These are phyloP conservation scores for Chrysanthemum makinoi DNA, from an alignment of 129 eudicot genomes.

Conservation along the genomic window DNA sequence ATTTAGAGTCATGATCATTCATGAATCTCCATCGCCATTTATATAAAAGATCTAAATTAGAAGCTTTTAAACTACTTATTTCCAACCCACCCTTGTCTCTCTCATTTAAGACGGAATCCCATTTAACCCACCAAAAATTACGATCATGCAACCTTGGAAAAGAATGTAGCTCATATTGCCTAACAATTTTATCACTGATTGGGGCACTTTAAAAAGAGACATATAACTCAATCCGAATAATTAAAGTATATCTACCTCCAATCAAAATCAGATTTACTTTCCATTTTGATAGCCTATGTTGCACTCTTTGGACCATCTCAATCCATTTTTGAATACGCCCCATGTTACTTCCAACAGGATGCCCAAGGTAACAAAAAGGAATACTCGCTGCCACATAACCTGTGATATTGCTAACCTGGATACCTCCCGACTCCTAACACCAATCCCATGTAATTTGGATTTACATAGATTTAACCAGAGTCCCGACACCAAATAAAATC, in stretches of 20 bases:
- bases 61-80: neutral
- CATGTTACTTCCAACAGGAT: neutral
- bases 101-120: neutral
- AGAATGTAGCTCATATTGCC: neutral
- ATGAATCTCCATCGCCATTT: neutral
- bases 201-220: neutral
- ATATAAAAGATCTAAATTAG: neutral
- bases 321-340: neutral
- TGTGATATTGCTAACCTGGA: neutral
- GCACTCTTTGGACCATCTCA: neutral
- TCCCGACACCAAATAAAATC: too few species aligned
- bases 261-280: neutral
- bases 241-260: neutral
- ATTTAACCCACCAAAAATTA: neutral
- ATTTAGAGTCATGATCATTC: neutral
- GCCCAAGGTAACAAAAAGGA: neutral
- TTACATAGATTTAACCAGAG: neutral
- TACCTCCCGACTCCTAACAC: neutral
- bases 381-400: neutral
- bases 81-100: neutral
- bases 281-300: neutral
- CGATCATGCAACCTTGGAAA: neutral
- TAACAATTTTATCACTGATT: neutral
- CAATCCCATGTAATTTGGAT: neutral
- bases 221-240: neutral